phyloP scores from a whole-genome alignment of 1,139 yeast genomes.

The Saccharomyces hybrid region DNA sequence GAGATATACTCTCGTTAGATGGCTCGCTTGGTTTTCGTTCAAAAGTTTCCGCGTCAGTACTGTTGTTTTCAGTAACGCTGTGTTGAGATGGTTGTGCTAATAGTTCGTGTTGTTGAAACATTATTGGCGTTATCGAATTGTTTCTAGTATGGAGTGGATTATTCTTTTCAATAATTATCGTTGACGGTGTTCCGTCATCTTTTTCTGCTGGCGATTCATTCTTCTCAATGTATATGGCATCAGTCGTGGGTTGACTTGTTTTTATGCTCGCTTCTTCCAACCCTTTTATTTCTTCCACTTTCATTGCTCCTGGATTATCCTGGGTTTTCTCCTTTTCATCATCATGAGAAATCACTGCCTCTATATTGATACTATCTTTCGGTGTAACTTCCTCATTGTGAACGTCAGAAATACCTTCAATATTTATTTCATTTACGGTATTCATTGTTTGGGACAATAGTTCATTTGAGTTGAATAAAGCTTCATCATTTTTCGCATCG shows the following conservation, averaged over 20 bases:
- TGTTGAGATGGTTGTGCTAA: constrained; percentile 3
- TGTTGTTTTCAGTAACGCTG: background rate
- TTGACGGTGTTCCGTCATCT: constrained; percentile 13
- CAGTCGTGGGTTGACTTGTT: background rate
- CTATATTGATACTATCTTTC: constrained; percentile 6
- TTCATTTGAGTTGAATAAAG: constrained; percentile 17
- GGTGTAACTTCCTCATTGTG: background rate
- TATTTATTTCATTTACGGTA: background rate
- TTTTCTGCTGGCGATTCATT: background rate
- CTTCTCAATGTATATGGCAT: background rate
- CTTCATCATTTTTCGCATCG: constrained; percentile 21
- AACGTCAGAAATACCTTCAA: background rate
- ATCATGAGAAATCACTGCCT: background rate
- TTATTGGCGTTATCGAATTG: constrained; percentile 27
- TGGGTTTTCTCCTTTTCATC: background rate
- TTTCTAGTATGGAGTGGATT: constrained; percentile 15
- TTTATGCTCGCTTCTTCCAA: background rate
- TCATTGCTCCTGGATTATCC: background rate
- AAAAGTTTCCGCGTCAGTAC: constrained; percentile 1
- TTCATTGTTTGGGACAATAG: constrained; percentile 5
- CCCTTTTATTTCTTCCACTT: background rate
- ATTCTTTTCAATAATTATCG: constrained; percentile 11
- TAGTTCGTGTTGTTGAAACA: constrained; percentile 22
- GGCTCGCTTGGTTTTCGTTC: background rate
- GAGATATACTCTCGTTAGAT: constrained; percentile 6